These are phyloP conservation scores for Pseudocercospora macadamiae DNA, from an alignment of 2,329 filamentous ascomycete species.

Conservation along the genomic window DNA sequence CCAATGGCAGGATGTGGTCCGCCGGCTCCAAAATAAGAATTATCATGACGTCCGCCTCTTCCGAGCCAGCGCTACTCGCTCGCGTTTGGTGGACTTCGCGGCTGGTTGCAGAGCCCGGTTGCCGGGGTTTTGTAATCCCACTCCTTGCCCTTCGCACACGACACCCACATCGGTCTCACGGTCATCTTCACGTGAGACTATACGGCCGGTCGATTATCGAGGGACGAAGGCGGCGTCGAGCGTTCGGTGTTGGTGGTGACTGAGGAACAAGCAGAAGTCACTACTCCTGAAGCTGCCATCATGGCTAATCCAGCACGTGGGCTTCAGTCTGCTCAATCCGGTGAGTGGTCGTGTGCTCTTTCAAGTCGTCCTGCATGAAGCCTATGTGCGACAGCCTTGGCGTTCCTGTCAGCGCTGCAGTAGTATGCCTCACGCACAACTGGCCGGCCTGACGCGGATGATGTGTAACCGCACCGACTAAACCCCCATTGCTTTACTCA, in stretches of 20 bases:
- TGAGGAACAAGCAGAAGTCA: no score
- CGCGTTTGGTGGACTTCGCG: no score
- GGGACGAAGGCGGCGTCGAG: neutral
- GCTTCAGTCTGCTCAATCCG: slow-evolving; percentile 5
- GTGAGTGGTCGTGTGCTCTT: slow-evolving; percentile 23
- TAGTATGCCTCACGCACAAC: slow-evolving; percentile 7
- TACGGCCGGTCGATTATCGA: neutral
- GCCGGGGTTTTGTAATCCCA: neutral
- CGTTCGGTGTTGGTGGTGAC: neutral
- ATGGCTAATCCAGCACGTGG: slow-evolving; percentile 16
- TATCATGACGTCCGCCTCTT: slow-evolving; percentile 1
- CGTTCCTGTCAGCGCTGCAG: slow-evolving; percentile 13
- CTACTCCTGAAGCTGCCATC: no score
- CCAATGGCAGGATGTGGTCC: slow-evolving; percentile 4
- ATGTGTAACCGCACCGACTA: slow-evolving; percentile 2
- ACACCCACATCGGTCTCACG: neutral
- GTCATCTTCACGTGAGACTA: neutral
- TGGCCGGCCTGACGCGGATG: slow-evolving; percentile 16
- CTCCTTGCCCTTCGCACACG: neutral
- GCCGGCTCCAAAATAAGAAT: neutral
- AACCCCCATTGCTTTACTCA: slow-evolving; percentile 7
- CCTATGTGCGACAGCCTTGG: slow-evolving; percentile 9
- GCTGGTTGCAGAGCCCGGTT: neutral
- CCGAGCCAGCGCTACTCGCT: neutral
- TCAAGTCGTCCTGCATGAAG: slow-evolving; percentile 9